A percentile compares a stretch with the other conserved stretches of the same genome.
phyloP scores from a whole-genome alignment of 768 basidiomycete genomes.

The Strobilomyces dryophilus region DNA sequence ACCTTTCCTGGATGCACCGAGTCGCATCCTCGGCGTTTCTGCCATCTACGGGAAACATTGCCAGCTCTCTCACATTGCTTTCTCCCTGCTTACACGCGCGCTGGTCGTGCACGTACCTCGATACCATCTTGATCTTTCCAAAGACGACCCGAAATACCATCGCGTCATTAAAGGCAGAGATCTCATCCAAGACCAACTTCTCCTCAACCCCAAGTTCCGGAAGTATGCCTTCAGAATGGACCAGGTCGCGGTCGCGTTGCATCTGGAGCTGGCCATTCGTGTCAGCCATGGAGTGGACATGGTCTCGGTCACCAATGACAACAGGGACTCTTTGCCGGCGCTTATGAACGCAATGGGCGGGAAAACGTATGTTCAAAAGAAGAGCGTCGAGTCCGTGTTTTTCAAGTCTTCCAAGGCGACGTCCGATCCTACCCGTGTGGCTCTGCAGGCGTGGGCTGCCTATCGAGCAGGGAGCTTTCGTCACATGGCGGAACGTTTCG shows the following conservation, averaged over 20 bases:
- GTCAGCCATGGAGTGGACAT: slow-evolving; percentile 39
- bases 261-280: slow-evolving; percentile 34
- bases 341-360: slow-evolving; percentile 38
- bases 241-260: slow-evolving; percentile 36
- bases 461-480: slow-evolving; percentile 32
- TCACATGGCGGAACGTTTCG: slow-evolving; percentile 15
- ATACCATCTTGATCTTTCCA: slow-evolving; percentile 6
- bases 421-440: slow-evolving; percentile 25
- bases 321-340: slow-evolving; percentile 34
- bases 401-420: slow-evolving; percentile 9
- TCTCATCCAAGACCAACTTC: slow-evolving; percentile 30
- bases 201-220: slow-evolving; percentile 24
- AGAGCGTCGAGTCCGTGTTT: slow-evolving; percentile 30
- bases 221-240: slow-evolving; percentile 48
- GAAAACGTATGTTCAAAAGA: slow-evolving; percentile 24
- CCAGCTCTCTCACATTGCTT: slow-evolving; percentile 34
- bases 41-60: slow-evolving; percentile 37
- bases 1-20: slow-evolving; percentile 27
- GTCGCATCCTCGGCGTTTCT: slow-evolving; percentile 37
- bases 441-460: slow-evolving; percentile 46
- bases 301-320: slow-evolving; percentile 27
- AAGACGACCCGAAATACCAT: neutral
- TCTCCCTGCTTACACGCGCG: slow-evolving; percentile 34
- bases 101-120: slow-evolving; percentile 34
- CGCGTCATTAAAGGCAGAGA: slow-evolving; percentile 8